Evolutionary conservation across 1,284 basidiomycete species (phyloP).

Genomic region (Grifola frondosa): DNA sequence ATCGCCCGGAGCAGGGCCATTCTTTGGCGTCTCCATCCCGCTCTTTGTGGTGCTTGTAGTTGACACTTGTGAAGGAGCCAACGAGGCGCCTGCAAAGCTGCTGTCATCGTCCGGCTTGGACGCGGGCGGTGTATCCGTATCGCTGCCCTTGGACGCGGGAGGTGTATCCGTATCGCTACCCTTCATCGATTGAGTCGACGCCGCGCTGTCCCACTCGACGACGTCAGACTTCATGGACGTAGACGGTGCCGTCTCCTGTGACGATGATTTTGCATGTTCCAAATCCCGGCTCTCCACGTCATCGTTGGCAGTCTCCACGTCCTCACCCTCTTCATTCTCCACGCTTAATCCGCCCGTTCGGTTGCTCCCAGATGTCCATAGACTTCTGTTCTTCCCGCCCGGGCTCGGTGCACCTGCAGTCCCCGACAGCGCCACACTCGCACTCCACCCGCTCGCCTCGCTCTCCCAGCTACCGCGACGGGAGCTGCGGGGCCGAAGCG

Average conservation of each 20-base stretch:
- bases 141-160: too few species aligned
- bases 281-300: not conserved
- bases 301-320: constrained; percentile 11
- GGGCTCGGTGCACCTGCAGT: constrained; percentile 36
- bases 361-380: constrained; percentile 55
- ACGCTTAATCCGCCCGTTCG: constrained; percentile 51
- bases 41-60: too few species aligned
- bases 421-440: constrained; percentile 32
- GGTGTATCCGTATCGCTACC: too few species aligned
- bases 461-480: constrained; percentile 84
- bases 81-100: too few species aligned
- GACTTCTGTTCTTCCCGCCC: constrained; percentile 52
- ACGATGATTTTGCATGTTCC: too few species aligned
- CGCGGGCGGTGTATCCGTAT: constrained; percentile 5
- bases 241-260: too few species aligned
- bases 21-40: too few species aligned
- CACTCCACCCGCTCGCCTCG: constrained; percentile 81
- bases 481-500: constrained; percentile 75
- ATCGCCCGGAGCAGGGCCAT: too few species aligned
- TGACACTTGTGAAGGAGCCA: too few species aligned
- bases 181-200: too few species aligned
- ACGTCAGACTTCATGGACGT: too few species aligned
- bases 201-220: too few species aligned
- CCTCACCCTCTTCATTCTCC: constrained; percentile 28
- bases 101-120: not conserved